A percentile compares a stretch with the other conserved stretches of the same genome.
phyloP scores from a whole-genome alignment of 257 asterid species.

The Nicotiana obtusifolia region DNA sequence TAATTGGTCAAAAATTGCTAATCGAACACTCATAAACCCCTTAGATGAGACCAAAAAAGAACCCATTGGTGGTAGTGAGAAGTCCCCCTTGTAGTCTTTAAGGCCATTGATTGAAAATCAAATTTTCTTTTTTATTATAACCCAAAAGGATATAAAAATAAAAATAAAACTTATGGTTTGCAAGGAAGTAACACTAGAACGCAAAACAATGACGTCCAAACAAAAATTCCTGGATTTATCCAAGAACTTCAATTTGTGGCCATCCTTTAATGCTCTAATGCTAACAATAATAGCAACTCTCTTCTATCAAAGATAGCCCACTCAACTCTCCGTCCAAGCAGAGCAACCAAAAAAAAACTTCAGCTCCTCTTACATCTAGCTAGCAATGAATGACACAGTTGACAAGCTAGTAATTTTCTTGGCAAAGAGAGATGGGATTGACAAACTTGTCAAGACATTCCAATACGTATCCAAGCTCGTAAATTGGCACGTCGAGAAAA shows the following conservation, averaged over 20 bases:
- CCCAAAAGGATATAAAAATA: not conserved
- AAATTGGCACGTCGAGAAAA: constrained; percentile 56
- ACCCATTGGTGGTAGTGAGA: not conserved
- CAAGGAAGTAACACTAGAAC: not conserved
- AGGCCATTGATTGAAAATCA: not conserved
- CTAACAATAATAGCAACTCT: not conserved
- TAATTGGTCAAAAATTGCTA: not conserved
- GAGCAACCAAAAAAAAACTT: not conserved
- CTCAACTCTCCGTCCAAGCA: not conserved
- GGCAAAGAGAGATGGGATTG: constrained; percentile 91
- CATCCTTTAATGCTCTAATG: constrained; percentile 11
- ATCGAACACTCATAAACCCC: not conserved
- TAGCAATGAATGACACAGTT: constrained; percentile 59
- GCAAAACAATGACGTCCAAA: constrained; percentile 40
- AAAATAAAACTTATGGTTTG: constrained; percentile 3
- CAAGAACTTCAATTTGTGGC: constrained; percentile 32
- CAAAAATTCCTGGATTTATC: constrained; percentile 32
- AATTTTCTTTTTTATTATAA: not conserved
- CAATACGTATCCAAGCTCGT: constrained; percentile 79
- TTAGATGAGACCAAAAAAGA: not conserved
- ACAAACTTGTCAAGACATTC: constrained; percentile 86
- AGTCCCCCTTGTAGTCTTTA: not conserved
- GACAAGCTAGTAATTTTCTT: constrained; percentile 81
- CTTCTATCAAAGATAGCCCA: not conserved
- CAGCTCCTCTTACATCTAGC: not conserved